Percentiles rank a stretch among this genome's conserved stretches.
phyloP scores from a whole-genome alignment of 805 yeast species.

The Candida methanosorbosa region DNA sequence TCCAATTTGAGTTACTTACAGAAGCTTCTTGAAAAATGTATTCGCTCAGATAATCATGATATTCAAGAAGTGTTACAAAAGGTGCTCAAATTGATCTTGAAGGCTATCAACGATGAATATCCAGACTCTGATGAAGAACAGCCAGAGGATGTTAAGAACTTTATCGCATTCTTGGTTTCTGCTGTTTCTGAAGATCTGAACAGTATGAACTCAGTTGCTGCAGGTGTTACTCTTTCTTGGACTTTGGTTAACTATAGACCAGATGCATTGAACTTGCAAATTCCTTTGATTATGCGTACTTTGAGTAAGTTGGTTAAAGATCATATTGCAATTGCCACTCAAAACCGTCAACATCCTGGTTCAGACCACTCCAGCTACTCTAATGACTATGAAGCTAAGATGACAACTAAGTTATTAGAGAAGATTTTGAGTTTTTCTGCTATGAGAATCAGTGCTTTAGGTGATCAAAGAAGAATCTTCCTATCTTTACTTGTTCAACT shows the following conservation, averaged over 20 bases:
- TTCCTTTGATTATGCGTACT: constrained; percentile 76
- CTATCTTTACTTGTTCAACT: constrained; percentile 79
- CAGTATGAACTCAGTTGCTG: constrained; percentile 68
- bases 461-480: constrained; percentile 89
- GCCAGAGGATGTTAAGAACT: constrained; percentile 54
- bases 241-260: constrained; percentile 73
- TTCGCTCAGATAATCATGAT: constrained; percentile 77
- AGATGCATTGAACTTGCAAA: constrained; percentile 59
- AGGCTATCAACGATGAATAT: constrained; percentile 47
- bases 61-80: constrained; percentile 78
- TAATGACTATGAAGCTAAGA: constrained; percentile 64
- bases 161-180: constrained; percentile 50
- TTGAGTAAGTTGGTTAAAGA: constrained; percentile 86
- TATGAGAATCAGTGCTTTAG: constrained; percentile 73
- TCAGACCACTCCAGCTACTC: constrained; percentile 12
- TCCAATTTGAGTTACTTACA: constrained; percentile 63
- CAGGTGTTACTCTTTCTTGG: constrained; percentile 80
- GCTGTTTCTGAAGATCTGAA: constrained; percentile 73
- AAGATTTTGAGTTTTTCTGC: constrained; percentile 72
- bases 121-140: constrained; percentile 37
- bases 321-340: constrained; percentile 60
- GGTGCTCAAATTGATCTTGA: constrained; percentile 59
- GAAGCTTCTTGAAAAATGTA: constrained; percentile 67
- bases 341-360: constrained; percentile 21
- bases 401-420: constrained; percentile 68